These are phyloP conservation scores for Megacollybia marginata DNA, from an alignment of 768 basidiomycete species.

Conservation along the genomic window DNA sequence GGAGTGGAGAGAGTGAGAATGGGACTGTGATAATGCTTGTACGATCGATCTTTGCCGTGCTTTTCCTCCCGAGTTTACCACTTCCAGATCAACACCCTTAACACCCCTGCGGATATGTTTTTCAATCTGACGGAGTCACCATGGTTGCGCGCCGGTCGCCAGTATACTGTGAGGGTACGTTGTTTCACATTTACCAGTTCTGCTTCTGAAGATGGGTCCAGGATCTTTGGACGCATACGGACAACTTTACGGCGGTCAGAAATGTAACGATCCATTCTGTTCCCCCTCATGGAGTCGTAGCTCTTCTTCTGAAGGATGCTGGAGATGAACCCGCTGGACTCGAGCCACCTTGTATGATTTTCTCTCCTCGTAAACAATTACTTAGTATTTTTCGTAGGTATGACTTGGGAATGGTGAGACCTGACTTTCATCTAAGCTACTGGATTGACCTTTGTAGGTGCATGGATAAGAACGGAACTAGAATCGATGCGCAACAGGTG, in stretches of 20 bases:
- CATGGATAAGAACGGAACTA: too few species aligned
- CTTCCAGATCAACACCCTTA: slow-evolving; percentile 51
- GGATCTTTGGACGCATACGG: slow-evolving; percentile 70
- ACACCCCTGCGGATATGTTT: slow-evolving; percentile 47
- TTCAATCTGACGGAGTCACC: slow-evolving; percentile 65
- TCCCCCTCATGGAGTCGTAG: slow-evolving; percentile 64
- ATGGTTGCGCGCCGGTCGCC: slow-evolving; percentile 61
- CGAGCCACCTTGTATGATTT: slow-evolving; percentile 23
- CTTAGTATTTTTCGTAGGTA: too few species aligned
- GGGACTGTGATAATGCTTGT: slow-evolving; percentile 67
- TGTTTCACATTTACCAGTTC: not conserved
- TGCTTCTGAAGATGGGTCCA: slow-evolving; percentile 14
- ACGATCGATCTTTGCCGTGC: slow-evolving; percentile 9
- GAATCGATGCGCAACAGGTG: too few species aligned
- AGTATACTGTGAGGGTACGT: slow-evolving; percentile 58
- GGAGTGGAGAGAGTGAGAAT: slow-evolving; percentile 60
- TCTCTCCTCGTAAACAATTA: too few species aligned
- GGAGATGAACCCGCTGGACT: slow-evolving; percentile 58
- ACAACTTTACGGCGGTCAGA: slow-evolving; percentile 59
- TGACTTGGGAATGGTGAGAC: too few species aligned
- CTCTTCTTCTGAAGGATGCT: slow-evolving; percentile 55
- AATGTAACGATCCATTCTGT: slow-evolving; percentile 47
- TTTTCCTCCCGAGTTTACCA: not conserved
- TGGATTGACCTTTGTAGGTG: too few species aligned
- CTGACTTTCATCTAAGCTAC: too few species aligned